Conservation (phyloP, 106 monocot genomes). For the Allium fistulosum region DNA sequence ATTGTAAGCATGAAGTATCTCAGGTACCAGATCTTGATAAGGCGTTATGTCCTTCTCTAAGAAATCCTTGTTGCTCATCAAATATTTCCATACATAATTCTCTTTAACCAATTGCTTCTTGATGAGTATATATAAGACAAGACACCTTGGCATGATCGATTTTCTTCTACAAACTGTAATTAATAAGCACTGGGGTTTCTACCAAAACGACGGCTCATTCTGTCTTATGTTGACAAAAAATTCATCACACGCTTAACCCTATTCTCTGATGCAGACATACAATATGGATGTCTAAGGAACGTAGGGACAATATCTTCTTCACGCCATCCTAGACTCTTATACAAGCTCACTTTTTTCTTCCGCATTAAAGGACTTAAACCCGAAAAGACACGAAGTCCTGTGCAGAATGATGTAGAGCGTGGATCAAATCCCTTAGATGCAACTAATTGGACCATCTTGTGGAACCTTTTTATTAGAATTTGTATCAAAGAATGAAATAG, state of each 20-base stretch:
- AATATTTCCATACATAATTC: background rate
- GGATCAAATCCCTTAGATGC: conserved; percentile 21
- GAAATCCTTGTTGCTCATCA: conserved; percentile 12
- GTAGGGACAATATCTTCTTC: conserved; percentile 24
- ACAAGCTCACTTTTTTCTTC: conserved; percentile 27
- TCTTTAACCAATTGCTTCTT: background rate
- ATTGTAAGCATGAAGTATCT: background rate
- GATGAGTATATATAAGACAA: conserved; percentile 14
- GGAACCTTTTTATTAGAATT: too few species aligned
- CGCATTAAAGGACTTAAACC: conserved; percentile 3
- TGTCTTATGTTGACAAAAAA: conserved; percentile 17
- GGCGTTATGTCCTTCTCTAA: conserved; percentile 16
- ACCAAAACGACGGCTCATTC: background rate
- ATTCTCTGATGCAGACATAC: conserved; percentile 17
- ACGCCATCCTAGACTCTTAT: conserved; percentile 42
- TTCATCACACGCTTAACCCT: conserved; percentile 19
- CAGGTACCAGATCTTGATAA: conserved; percentile 6
- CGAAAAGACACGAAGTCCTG: conserved; percentile 10
- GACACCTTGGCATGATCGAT: conserved; percentile 23
- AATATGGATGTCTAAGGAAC: conserved; percentile 24
- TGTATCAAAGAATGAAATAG: too few species aligned
- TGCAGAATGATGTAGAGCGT: conserved; percentile 10
- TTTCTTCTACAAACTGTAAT: conserved; percentile 27
- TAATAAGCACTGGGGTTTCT: conserved; percentile 4
- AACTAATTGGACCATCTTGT: background rate